Base-by-base conservation (phyloP, 2,329 filamentous ascomycete genomes). In the Clarireedia sp. region DNA sequence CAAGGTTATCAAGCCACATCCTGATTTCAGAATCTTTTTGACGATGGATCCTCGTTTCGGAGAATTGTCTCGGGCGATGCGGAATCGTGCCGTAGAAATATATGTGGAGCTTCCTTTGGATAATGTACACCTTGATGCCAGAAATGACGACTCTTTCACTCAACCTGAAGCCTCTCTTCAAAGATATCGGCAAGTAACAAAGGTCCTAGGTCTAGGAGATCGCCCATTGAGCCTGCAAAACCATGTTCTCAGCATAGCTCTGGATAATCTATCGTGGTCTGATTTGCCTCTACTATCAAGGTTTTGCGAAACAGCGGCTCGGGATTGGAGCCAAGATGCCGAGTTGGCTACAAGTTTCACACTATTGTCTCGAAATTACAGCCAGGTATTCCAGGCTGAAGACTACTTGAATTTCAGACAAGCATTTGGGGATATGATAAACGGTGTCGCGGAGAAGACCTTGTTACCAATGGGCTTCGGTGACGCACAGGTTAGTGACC, bases 41-140 rank as follows among this genome's bases (percentile, higher is more conserved):
- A 97, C 92, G 0, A 87, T 95, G 75, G 92, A 99, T 69, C 85
- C 94, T 46, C 83, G 86, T 49, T 89, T 96, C 69, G 95, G 94
- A 17, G 94, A 99, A 70, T 77, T 99, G 8, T 99, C 94, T 3
- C 81, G 94, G 60, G 94, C 94, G 0, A 99, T 99, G 94, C 80
- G 95, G 56, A 99, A 99, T 71, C 83, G 94, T 69, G 90, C 90
- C 48, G 79, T 96, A 24, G 95, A 99, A 71, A 86, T 99, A 9
- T 94, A 85, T 65, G 75, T 99, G 46, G 77, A 83, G 59, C 70
- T 70, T 43, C 29, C 24, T 66, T 8, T 26, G 51, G 5, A 19
- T 24, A 10, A 43, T 44, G 7, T 37, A 23, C 16, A 24, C 17
- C 6, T 21, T 7, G 12, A 40, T 23, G 8, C 17, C 12, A 7